Conservation (phyloP, 1,284 basidiomycete species). For the Leccinum proliferum region DNA sequence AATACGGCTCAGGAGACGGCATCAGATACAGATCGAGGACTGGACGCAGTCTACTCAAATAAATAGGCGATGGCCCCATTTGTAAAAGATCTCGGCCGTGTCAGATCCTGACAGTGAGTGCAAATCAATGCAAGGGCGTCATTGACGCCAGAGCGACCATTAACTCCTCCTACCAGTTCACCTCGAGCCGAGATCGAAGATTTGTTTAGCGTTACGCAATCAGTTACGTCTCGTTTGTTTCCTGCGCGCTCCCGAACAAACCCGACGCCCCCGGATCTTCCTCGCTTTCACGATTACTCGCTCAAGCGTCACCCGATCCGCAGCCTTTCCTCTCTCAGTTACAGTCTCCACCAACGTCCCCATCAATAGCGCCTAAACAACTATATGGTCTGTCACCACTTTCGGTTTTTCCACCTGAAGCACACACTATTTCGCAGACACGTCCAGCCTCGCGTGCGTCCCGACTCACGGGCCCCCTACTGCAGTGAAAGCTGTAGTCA, state of each 20-base stretch:
- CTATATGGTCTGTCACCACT: conserved; percentile 18
- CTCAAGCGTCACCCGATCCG: conserved; percentile 53
- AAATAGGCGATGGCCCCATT: conserved; percentile 52
- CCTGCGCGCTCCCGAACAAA: conserved; percentile 55
- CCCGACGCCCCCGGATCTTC: conserved; percentile 67
- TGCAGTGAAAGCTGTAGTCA: conserved; percentile 55
- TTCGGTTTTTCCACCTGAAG: conserved; percentile 25
- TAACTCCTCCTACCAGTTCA: conserved; percentile 36
- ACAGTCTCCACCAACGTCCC: conserved; percentile 28
- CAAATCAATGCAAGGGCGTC: conserved; percentile 27
- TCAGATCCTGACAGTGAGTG: conserved; percentile 30
- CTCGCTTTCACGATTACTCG: conserved; percentile 69
- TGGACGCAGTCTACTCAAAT: conserved; percentile 71
- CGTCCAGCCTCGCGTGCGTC: conserved; percentile 62
- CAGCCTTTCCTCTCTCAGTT: not conserved
- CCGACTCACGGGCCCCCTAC: conserved; percentile 37
- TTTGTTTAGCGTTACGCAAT: conserved; percentile 54
- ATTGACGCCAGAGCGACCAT: conserved; percentile 28
- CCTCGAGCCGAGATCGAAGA: conserved; percentile 66
- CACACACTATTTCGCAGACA: conserved; percentile 24
- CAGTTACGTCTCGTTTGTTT: conserved; percentile 60
- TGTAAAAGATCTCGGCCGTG: conserved; percentile 44
- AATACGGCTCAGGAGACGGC: conserved; percentile 82
- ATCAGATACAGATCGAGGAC: conserved; percentile 91
- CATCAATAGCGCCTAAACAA: conserved; percentile 31